Evolutionary conservation across 768 basidiomycete genomes (phyloP).

Genomic region (Lactarius tabidus): DNA sequence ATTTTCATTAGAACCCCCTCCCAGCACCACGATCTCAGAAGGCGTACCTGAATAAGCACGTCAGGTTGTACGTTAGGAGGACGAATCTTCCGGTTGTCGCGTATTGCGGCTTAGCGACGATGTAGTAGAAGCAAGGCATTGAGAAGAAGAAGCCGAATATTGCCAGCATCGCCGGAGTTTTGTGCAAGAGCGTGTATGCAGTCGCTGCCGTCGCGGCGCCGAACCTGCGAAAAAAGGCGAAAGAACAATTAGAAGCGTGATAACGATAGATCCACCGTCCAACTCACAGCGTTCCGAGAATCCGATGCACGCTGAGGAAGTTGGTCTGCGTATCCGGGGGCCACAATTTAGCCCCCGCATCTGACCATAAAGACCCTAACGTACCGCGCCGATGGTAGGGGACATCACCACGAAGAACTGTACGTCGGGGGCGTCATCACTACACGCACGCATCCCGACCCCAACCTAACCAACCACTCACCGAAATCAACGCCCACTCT

Average conservation of each 20-base stretch:
- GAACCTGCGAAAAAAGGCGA: conserved; percentile 41
- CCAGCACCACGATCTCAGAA: no score
- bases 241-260: conserved; percentile 1
- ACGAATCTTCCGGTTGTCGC: conserved; percentile 76
- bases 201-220: conserved; percentile 75
- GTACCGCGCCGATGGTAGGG: conserved; percentile 81
- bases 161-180: conserved; percentile 68
- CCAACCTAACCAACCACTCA: conserved; percentile 35
- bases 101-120: conserved; percentile 73
- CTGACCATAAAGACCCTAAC: conserved; percentile 29
- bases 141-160: conserved; percentile 87
- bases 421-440: neutral
- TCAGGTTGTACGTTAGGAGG: conserved; percentile 85
- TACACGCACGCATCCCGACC: neutral
- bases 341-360: conserved; percentile 18
- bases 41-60: conserved; percentile 49
- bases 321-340: conserved; percentile 65
- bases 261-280: neutral
- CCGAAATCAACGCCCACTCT: conserved; percentile 95
- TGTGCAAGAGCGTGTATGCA: conserved; percentile 71
- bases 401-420: conserved; percentile 90
- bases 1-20: conserved; percentile 17
- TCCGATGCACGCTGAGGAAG: conserved; percentile 74
- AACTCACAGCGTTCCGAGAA: conserved; percentile 78
- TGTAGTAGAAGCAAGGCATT: conserved; percentile 90